Evolutionary conservation across 352 stramenopile species (phyloP).

Genomic region (Elongisporangium prolatum): DNA sequence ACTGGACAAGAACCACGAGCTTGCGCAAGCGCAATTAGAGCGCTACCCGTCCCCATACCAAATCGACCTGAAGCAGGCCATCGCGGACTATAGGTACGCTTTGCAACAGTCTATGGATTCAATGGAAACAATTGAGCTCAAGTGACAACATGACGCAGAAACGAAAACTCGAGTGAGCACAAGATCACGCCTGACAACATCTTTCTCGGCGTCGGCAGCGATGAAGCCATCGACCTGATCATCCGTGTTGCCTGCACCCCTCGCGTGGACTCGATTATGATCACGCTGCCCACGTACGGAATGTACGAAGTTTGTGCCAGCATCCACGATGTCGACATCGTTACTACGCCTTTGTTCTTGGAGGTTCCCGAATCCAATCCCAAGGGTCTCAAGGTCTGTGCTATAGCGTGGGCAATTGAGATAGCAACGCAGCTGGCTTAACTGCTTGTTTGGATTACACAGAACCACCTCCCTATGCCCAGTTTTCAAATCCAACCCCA

Average conservation of each 20-base stretch:
- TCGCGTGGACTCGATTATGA: slow-evolving; percentile 92
- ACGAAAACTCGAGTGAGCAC: slow-evolving; percentile 32
- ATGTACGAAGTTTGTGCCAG: slow-evolving; percentile 99
- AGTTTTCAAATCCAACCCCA: slow-evolving; percentile 79
- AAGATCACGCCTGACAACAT: slow-evolving; percentile 90
- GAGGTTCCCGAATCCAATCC: slow-evolving; percentile 50
- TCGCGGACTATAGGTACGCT: slow-evolving; percentile 74
- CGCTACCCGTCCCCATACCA: slow-evolving; percentile 96
- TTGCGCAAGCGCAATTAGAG: slow-evolving; percentile 83
- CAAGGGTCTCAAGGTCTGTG: slow-evolving; percentile 50
- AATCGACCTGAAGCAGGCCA: slow-evolving; percentile 87
- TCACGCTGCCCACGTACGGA: slow-evolving; percentile 97
- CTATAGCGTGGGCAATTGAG: neutral
- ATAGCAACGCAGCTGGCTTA: neutral
- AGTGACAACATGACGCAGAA: slow-evolving; percentile 19
- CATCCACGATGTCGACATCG: slow-evolving; percentile 96
- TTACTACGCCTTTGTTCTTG: slow-evolving; percentile 89
- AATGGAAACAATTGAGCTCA: neutral
- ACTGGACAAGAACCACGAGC: slow-evolving; percentile 62
- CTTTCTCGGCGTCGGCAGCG: slow-evolving; percentile 97
- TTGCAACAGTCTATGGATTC: neutral
- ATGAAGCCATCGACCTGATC: slow-evolving; percentile 98
- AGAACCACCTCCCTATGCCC: slow-evolving; percentile 42
- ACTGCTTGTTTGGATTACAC: neutral
- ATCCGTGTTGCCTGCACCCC: slow-evolving; percentile 96